A percentile compares a stretch with the other conserved stretches of the same genome.
Evolutionary conservation across 1,284 basidiomycete species (phyloP).

Genomic region (Tilletia indica): DNA sequence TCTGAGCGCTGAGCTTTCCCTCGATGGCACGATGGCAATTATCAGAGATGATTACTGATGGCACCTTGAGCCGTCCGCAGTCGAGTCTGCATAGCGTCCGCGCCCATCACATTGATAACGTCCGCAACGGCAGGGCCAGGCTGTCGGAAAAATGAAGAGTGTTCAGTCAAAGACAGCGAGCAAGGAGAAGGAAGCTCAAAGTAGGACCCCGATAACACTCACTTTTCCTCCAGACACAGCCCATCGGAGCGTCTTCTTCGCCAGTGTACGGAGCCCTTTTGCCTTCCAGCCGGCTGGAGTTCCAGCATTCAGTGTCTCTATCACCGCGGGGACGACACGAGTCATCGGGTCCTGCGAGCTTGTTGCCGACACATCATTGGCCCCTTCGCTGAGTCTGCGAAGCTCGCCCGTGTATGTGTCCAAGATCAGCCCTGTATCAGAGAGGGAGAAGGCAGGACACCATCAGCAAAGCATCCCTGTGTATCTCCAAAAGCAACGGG

Average conservation of each 20-base stretch:
- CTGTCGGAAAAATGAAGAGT: not conserved
- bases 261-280: not conserved
- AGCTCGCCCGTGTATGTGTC: not conserved
- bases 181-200: no score
- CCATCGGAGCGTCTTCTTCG: slow-evolving; percentile 12
- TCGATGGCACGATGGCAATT: no score
- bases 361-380: not conserved
- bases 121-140: slow-evolving; percentile 7
- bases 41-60: no score
- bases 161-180: not conserved
- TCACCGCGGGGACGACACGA: not conserved
- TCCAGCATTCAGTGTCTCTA: not conserved
- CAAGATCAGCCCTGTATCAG: not conserved
- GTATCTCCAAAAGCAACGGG: not conserved
- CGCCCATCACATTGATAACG: not conserved
- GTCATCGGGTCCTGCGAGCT: not conserved
- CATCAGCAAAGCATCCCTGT: no score
- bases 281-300: not conserved
- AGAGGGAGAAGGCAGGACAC: not conserved
- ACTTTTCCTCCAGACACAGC: slow-evolving; percentile 9
- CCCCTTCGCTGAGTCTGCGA: not conserved
- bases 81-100: not conserved
- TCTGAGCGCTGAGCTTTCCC: no score
- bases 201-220: not conserved
- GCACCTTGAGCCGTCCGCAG: not conserved